phyloP scores from a whole-genome alignment of 108 stramenopile species.

The Cyclotella kingstonii region DNA sequence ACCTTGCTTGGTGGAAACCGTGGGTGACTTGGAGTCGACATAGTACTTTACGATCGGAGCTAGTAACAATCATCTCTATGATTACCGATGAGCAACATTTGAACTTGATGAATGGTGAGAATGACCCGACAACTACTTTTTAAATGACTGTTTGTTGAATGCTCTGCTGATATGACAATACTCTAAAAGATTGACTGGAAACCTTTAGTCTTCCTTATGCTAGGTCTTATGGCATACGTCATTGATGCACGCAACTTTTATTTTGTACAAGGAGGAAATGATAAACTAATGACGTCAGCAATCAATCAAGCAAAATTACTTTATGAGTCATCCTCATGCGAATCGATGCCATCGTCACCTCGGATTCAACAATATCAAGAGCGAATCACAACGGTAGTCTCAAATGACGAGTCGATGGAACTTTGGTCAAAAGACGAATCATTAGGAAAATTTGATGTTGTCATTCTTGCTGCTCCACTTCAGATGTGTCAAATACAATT shows the following conservation, averaged over 20 bases:
- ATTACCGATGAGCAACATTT: slow-evolving; percentile 74
- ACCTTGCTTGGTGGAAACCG: slow-evolving; percentile 36
- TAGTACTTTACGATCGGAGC: slow-evolving; percentile 57
- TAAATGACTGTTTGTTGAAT: neutral
- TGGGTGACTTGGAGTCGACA: slow-evolving; percentile 45
- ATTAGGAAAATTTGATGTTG: slow-evolving; percentile 66
- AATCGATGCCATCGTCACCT: neutral
- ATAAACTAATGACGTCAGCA: slow-evolving; percentile 64
- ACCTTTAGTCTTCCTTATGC: slow-evolving; percentile 17
- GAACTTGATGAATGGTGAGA: slow-evolving; percentile 55
- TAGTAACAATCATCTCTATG: slow-evolving; percentile 58
- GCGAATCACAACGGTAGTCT: slow-evolving; percentile 25
- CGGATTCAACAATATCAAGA: slow-evolving; percentile 31
- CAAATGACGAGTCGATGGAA: slow-evolving; percentile 39
- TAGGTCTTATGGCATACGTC: slow-evolving; percentile 63
- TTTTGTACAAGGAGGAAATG: slow-evolving; percentile 68
- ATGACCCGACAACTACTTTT: neutral
- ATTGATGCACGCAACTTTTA: slow-evolving; percentile 45
- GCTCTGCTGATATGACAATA: neutral
- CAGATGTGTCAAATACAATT: slow-evolving; percentile 63
- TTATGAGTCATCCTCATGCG: slow-evolving; percentile 19
- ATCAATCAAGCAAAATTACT: slow-evolving; percentile 50
- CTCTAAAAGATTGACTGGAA: neutral
- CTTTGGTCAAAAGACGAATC: slow-evolving; percentile 38
- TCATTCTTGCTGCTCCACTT: slow-evolving; percentile 76